Evolutionary conservation across 2,329 filamentous ascomycete genomes (phyloP).

Genomic region (Trichoderma sp.): DNA sequence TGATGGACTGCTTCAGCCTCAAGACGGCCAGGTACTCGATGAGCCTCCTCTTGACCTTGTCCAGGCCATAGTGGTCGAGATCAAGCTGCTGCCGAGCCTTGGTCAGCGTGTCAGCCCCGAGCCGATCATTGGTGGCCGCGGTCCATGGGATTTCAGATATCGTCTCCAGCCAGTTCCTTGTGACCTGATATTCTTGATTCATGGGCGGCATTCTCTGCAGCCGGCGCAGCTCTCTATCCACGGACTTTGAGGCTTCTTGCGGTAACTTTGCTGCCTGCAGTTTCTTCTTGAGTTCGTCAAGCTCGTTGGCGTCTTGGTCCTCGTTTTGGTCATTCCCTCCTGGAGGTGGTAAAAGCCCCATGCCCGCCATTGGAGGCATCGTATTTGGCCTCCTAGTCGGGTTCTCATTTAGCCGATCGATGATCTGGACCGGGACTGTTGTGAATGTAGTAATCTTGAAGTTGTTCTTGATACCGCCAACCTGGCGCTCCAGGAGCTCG

Average conservation of each 20-base stretch:
- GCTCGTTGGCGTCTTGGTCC: conserved; percentile 82
- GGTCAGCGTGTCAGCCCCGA: conserved; percentile 77
- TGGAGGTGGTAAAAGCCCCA: conserved; percentile 40
- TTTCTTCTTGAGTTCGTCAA: conserved; percentile 88
- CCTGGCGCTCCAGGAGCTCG: conserved; percentile 79
- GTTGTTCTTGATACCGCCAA: conserved; percentile 80
- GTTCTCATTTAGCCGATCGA: conserved; percentile 53
- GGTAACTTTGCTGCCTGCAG: conserved; percentile 79
- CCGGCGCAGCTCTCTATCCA: conserved; percentile 82
- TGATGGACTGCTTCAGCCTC: conserved; percentile 88
- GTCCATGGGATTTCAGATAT: conserved; percentile 93
- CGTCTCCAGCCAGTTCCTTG: conserved; percentile 90
- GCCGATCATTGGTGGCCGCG: conserved; percentile 77
- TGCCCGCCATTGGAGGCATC: conserved; percentile 44
- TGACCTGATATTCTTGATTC: conserved; percentile 94
- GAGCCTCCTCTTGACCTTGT: conserved; percentile 95
- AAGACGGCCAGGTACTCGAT: conserved; percentile 97
- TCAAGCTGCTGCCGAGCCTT: conserved; percentile 87
- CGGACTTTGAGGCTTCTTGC: conserved; percentile 85
- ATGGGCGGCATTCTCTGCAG: conserved; percentile 94
- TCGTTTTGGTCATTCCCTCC: conserved; percentile 56
- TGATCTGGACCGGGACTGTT: conserved; percentile 63
- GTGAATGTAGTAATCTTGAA: conserved; percentile 81
- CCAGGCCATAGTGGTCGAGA: conserved; percentile 92
- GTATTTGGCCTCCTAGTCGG: conserved; percentile 39